Evolutionary conservation across 2,329 filamentous ascomycete genomes (phyloP).

Genomic region (Verticillium longisporum): DNA sequence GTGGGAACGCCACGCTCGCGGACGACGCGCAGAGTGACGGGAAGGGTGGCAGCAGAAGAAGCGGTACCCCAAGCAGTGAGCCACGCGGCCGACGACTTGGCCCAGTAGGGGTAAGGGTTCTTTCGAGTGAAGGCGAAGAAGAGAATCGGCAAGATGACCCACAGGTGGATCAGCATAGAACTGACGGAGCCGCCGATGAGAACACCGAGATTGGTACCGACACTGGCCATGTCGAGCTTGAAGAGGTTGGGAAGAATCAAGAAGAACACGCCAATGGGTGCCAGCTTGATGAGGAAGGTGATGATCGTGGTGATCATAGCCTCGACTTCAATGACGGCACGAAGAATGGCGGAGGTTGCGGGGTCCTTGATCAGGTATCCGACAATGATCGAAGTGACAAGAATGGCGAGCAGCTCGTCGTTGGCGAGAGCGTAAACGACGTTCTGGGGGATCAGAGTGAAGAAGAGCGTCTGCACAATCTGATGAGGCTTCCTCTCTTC

Average conservation of each 20-base stretch:
- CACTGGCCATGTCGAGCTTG: slow-evolving; percentile 36
- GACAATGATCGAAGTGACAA: slow-evolving; percentile 38
- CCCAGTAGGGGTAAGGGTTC: slow-evolving; percentile 42
- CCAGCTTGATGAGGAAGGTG: slow-evolving; percentile 38
- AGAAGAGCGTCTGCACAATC: slow-evolving; percentile 40
- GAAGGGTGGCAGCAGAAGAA: slow-evolving; percentile 44
- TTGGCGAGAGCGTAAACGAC: slow-evolving; percentile 37
- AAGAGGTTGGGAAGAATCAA: slow-evolving; percentile 45
- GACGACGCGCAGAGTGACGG: slow-evolving; percentile 37
- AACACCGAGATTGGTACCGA: slow-evolving; percentile 41
- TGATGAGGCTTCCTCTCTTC: slow-evolving; percentile 25
- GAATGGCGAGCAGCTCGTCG: slow-evolving; percentile 36
- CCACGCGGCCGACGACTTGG: slow-evolving; percentile 42
- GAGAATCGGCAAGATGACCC: slow-evolving; percentile 36
- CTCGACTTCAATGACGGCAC: slow-evolving; percentile 39
- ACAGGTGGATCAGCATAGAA: slow-evolving; percentile 39
- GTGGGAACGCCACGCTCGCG: slow-evolving; percentile 28
- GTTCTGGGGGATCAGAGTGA: slow-evolving; percentile 42
- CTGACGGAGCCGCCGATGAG: slow-evolving; percentile 39
- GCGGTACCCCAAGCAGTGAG: slow-evolving; percentile 48
- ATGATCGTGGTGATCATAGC: slow-evolving; percentile 38
- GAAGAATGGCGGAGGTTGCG: slow-evolving; percentile 27
- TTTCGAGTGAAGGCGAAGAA: slow-evolving; percentile 31
- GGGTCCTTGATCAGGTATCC: slow-evolving; percentile 35
- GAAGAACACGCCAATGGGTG: slow-evolving; percentile 47